phyloP scores from a whole-genome alignment of 345 rosid species.

The Salix koriyanagi region DNA sequence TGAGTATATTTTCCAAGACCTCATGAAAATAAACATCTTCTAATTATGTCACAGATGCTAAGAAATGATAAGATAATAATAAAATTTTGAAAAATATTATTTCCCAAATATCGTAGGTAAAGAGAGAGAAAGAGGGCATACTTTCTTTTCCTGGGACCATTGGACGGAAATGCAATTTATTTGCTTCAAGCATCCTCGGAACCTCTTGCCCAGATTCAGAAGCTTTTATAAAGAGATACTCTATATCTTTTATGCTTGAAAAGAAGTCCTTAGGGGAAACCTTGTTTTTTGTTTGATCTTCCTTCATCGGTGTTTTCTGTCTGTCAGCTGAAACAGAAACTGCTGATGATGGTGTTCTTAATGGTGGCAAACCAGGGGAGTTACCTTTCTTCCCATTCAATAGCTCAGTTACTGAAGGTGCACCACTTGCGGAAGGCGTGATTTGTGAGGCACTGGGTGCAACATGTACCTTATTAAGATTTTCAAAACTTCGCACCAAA shows the following conservation, averaged over 20 bases:
- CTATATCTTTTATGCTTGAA: slow-evolving; percentile 81
- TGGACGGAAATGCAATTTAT: slow-evolving; percentile 82
- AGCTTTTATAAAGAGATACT: slow-evolving; percentile 69
- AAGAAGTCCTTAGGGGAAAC: slow-evolving; percentile 69
- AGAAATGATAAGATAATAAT: not conserved
- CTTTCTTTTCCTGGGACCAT: slow-evolving; percentile 53
- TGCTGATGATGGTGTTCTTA: slow-evolving; percentile 39
- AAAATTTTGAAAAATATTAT: not conserved
- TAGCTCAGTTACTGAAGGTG: slow-evolving; percentile 48
- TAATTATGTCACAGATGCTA: not conserved
- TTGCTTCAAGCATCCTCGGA: slow-evolving; percentile 98
- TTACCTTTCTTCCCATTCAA: slow-evolving; percentile 47
- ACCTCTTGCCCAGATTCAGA: slow-evolving; percentile 92
- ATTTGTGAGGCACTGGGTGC: slow-evolving; percentile 35
- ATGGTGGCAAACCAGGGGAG: slow-evolving; percentile 72
- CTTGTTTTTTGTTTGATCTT: slow-evolving; percentile 46
- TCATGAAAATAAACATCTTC: too few relatives aligned
- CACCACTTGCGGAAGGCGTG: slow-evolving; percentile 34
- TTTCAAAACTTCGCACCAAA: slow-evolving; percentile 69
- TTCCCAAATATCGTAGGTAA: not conserved
- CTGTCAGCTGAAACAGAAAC: slow-evolving; percentile 26
- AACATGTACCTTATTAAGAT: slow-evolving; percentile 49
- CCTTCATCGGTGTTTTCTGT: slow-evolving; percentile 47
- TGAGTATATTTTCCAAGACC: not conserved
- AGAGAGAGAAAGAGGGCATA: slow-evolving; percentile 31